phyloP scores from a whole-genome alignment of 2,329 filamentous ascomycete species.

The Fusarium sp. region DNA sequence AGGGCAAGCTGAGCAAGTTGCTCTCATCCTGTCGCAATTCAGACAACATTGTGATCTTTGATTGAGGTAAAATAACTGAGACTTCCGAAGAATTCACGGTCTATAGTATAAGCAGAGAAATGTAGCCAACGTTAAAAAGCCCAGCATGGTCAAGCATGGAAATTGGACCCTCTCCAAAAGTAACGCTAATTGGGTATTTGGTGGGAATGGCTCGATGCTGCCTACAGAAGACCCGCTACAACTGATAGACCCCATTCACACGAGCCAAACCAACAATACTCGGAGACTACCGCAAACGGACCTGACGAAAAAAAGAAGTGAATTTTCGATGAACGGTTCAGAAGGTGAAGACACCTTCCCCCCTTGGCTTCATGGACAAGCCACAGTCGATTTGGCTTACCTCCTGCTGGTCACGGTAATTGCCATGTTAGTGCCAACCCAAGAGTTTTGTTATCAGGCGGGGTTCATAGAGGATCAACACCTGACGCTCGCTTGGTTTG shows the following conservation, averaged over 20 bases:
- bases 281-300: neutral
- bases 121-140: accelerated
- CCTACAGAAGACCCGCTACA: neutral
- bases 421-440: no score
- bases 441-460: no score
- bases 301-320: no score
- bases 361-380: no score
- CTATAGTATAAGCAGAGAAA: accelerated
- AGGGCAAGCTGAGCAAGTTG: neutral
- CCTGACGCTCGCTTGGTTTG: no score
- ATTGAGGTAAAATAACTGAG: no score
- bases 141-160: neutral
- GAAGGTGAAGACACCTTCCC: accelerated
- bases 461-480: no score
- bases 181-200: neutral
- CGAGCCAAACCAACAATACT: neutral
- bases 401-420: no score
- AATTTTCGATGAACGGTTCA: accelerated
- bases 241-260: no score
- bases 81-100: neutral
- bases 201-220: neutral
- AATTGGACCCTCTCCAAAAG: neutral
- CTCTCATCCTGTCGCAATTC: neutral
- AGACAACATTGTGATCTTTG: neutral
- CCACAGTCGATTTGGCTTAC: no score